These are phyloP conservation scores for Tricholoma sp. DNA, from an alignment of 768 basidiomycete species.

Conservation along the genomic window DNA sequence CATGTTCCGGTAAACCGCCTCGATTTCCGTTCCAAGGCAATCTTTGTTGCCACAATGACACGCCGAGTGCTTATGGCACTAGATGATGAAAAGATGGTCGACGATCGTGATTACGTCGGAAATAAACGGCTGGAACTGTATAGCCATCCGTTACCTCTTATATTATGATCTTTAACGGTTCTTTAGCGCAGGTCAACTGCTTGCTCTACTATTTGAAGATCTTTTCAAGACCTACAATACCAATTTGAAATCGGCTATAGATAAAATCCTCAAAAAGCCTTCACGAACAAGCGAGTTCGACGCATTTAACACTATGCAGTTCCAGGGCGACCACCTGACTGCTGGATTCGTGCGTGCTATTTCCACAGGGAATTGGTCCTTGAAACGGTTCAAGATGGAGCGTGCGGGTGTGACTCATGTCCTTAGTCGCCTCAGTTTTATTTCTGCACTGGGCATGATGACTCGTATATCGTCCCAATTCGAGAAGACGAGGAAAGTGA, in stretches of 20 bases:
- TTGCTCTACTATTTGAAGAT: slow-evolving; percentile 95
- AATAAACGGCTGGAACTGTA: slow-evolving; percentile 98
- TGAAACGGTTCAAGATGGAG: slow-evolving; percentile 99
- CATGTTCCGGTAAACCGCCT: slow-evolving; percentile 90
- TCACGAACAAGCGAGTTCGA: slow-evolving; percentile 94
- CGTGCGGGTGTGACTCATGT: slow-evolving; percentile 98
- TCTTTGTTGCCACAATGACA: slow-evolving; percentile 98
- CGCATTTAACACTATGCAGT: slow-evolving; percentile 89
- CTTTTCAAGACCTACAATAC: slow-evolving; percentile 98
- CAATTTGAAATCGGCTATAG: slow-evolving; percentile 90
- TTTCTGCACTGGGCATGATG: slow-evolving; percentile 99
- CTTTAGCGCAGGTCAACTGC: slow-evolving; percentile 85
- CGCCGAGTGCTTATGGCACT: slow-evolving; percentile 94
- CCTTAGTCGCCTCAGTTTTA: slow-evolving; percentile 90
- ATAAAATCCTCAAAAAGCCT: slow-evolving; percentile 95
- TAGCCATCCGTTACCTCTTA: slow-evolving; percentile 25
- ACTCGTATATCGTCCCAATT: slow-evolving; percentile 98
- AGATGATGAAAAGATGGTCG: slow-evolving; percentile 95
- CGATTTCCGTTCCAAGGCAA: slow-evolving; percentile 90
- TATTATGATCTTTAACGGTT: slow-evolving; percentile 6
- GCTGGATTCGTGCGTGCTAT: slow-evolving; percentile 95
- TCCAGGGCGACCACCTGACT: slow-evolving; percentile 95
- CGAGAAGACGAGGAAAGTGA: slow-evolving; percentile 98
- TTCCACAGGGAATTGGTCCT: slow-evolving; percentile 97
- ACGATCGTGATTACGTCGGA: slow-evolving; percentile 98